These are phyloP conservation scores for Capronia epimyces DNA, from an alignment of 2,329 filamentous ascomycete genomes.

Conservation along the genomic window DNA sequence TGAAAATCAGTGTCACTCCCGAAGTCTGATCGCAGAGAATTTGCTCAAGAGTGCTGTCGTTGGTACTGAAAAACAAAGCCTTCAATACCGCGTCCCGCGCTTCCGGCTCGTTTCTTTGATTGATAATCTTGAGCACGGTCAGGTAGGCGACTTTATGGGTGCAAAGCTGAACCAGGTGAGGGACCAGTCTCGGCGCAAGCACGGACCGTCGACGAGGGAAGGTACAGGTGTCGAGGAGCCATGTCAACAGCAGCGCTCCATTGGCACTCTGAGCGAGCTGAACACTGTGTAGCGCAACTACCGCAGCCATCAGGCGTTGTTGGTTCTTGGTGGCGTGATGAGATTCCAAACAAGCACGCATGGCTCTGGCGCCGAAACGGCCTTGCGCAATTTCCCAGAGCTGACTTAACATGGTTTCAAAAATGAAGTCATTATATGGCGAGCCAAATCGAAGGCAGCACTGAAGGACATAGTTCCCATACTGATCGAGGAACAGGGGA, in stretches of 20 bases:
- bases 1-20: conserved; percentile 94
- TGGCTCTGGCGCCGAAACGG: conserved; percentile 87
- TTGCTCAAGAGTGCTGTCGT: conserved; percentile 79
- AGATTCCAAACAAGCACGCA: conserved; percentile 94
- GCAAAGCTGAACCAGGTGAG: conserved; percentile 88
- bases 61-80: conserved; percentile 84
- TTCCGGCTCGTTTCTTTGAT: conserved; percentile 90
- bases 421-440: conserved; percentile 92
- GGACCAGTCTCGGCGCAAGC: conserved; percentile 82
- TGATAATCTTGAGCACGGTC: conserved; percentile 96
- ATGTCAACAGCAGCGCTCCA: conserved; percentile 85
- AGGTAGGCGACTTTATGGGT: conserved; percentile 98
- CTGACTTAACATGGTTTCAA: conserved; percentile 89
- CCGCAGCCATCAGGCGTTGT: conserved; percentile 87
- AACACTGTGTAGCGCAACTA: conserved; percentile 93
- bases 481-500: conserved; percentile 92
- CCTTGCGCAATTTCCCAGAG: conserved; percentile 94
- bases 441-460: conserved; percentile 88
- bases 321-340: conserved; percentile 93
- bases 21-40: conserved; percentile 89
- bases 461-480: conserved; percentile 96
- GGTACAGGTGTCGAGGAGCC: conserved; percentile 97
- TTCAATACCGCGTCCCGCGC: conserved; percentile 84
- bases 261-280: conserved; percentile 95
- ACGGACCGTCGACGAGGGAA: conserved; percentile 89